Conservation (phyloP, 177 flowering plant genomes). For the Vitis hybrid region DNA sequence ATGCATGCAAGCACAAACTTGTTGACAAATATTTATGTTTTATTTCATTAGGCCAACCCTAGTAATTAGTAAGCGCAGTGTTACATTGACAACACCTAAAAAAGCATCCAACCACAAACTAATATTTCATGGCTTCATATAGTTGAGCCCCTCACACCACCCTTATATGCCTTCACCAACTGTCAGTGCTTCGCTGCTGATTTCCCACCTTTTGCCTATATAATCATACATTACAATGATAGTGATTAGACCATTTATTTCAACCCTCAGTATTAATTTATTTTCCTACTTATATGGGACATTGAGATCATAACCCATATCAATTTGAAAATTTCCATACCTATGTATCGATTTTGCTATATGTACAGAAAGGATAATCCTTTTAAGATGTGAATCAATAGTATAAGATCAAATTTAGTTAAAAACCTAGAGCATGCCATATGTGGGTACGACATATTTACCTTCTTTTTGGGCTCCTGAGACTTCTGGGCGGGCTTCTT, state of each 20-base stretch:
- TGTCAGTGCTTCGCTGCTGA: constrained; percentile 30
- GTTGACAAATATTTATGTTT: too few relatives aligned
- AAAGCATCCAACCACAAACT: too few relatives aligned
- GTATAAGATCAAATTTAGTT: too few relatives aligned
- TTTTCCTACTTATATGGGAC: not conserved
- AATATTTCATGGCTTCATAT: too few relatives aligned
- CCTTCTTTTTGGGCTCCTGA: constrained; percentile 45
- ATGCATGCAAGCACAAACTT: too few relatives aligned
- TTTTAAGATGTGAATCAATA: too few relatives aligned
- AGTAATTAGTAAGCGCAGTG: too few relatives aligned
- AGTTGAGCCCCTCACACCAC: too few relatives aligned
- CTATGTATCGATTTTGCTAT: too few relatives aligned
- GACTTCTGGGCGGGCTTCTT: constrained; percentile 39
- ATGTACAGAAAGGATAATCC: too few relatives aligned
- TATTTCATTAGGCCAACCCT: too few relatives aligned
- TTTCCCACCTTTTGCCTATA: constrained; percentile 36
- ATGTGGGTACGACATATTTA: not conserved
- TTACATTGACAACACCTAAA: too few relatives aligned
- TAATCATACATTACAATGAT: constrained; percentile 5
- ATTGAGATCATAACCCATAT: not conserved
- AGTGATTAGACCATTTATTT: not conserved
- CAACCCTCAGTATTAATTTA: not conserved
- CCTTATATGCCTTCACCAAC: not conserved
- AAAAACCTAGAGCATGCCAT: not conserved
- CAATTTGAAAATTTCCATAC: not conserved